phyloP scores from a whole-genome alignment of 2,329 filamentous ascomycete genomes.

The Hysterium pulicare region DNA sequence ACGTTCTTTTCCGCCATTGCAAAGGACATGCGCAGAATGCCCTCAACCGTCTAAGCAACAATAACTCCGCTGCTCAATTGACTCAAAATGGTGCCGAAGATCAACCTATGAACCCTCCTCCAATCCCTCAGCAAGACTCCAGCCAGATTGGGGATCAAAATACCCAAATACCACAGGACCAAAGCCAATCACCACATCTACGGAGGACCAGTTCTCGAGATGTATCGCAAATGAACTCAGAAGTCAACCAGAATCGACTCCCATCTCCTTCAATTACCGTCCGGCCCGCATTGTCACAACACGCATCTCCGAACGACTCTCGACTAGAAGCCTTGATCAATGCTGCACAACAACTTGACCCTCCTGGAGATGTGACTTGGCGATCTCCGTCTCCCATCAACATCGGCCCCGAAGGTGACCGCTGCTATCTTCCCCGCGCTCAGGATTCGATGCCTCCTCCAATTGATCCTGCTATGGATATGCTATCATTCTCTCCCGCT shows the following conservation, averaged over 20 bases:
- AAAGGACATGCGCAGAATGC: constrained; percentile 48
- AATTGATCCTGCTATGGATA: constrained; percentile 37
- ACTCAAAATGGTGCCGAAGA: constrained; percentile 27
- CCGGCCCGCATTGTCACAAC: constrained; percentile 16
- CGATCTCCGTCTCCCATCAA: constrained; percentile 33
- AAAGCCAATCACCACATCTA: constrained; percentile 23
- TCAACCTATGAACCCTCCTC: constrained; percentile 8
- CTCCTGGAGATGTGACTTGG: constrained; percentile 30
- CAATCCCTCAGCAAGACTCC: constrained; percentile 13
- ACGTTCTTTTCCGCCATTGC: constrained; percentile 51
- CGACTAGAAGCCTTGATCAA: constrained; percentile 38
- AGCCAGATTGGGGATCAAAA: constrained; percentile 18
- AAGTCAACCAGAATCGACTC: constrained; percentile 14
- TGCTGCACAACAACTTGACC: constrained; percentile 35
- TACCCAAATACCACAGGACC: constrained; percentile 22
- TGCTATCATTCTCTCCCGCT: constrained; percentile 32
- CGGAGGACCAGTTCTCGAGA: constrained; percentile 24
- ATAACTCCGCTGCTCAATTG: constrained; percentile 28
- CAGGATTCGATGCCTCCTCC: constrained; percentile 33
- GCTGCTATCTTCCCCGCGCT: constrained; percentile 20
- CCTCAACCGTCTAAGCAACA: constrained; percentile 33
- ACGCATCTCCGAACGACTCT: constrained; percentile 27
- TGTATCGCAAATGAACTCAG: constrained; percentile 17
- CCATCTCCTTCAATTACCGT: constrained; percentile 14
- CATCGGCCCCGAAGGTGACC: constrained; percentile 16